Evolutionary conservation across 2,329 filamentous ascomycete genomes (phyloP), one percentile per base, ranked within the genome.

Genomic region (Chaetomiaceae sp.): DNA sequence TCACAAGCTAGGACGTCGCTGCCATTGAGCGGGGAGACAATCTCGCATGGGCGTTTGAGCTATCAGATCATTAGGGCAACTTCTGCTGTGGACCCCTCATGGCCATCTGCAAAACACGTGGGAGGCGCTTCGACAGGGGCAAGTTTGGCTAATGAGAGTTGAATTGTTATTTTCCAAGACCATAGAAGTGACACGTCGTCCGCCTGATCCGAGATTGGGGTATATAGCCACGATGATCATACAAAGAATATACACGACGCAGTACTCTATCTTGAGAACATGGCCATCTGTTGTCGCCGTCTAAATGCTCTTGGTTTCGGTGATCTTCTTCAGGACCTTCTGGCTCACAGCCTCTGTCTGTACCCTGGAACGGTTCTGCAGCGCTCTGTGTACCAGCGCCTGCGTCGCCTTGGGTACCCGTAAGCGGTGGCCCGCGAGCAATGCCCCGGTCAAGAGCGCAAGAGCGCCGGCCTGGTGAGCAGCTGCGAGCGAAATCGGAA

Each of bases 401-500:
- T 86, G 70, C 1, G 83, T 83, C 27, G 82, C 74, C 60, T 77
- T 82, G 1, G 90, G 88, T 48, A 91, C 77, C 72, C 87, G 88
- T 51, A 95, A 71, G 36, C 90, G 79, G 62, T 86, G 90, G 10
- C 88, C 89, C 33, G 96, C 74, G 1, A 96, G 79, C 20, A 96
- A 74, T 0, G 86, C 86, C 40, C 89, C 90, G 0, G 89, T 95
- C 56, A 99, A 73, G 18, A 99, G 75, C 2, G 89, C 89, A 61
- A 99, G 73, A 55, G 86, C 89, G 34, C 94, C 92, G 2, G 94
- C 94, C 72, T 99, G 94, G 70, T 99, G 94, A 7, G 89, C 85
- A 3, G 92, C 90, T 0, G 92, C 94, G 9, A 99, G 75, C 57
- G 87, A 86, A 2, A 86, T 87, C 4, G 95, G 94, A 1, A 99